These are phyloP conservation scores for Suillus decipiens DNA, from an alignment of 768 basidiomycete species.

Conservation along the genomic window DNA sequence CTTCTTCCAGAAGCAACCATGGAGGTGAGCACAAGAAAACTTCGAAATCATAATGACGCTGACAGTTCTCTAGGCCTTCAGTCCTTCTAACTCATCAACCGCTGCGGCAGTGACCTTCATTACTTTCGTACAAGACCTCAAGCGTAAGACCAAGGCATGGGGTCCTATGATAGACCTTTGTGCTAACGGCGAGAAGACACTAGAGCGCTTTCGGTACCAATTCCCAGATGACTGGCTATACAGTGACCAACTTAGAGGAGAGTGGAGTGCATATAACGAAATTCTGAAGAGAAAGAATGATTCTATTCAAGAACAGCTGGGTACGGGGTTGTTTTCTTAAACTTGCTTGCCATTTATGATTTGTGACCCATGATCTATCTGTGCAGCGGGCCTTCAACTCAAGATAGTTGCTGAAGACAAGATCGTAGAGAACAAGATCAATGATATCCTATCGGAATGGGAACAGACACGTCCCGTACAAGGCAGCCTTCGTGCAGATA, in stretches of 20 bases:
- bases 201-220: conserved; percentile 95
- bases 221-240: conserved; percentile 98
- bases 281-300: conserved; percentile 98
- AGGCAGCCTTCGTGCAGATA: conserved; percentile 94
- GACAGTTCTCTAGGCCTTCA: conserved; percentile 51
- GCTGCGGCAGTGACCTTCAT: conserved; percentile 98
- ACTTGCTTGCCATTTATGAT: conserved; percentile 3
- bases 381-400: conserved; percentile 88
- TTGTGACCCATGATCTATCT: conserved; percentile 11
- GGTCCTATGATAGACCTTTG: conserved; percentile 95
- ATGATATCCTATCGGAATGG: conserved; percentile 90
- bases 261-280: conserved; percentile 99
- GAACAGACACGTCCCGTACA: conserved; percentile 95
- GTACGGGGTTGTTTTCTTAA: conserved; percentile 45
- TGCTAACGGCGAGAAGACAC: conserved; percentile 92
- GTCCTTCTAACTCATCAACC: conserved; percentile 87
- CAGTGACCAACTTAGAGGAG: conserved; percentile 94
- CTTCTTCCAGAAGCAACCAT: conserved; percentile 26
- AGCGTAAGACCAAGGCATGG: conserved; percentile 97
- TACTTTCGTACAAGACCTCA: conserved; percentile 98
- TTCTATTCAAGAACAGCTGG: conserved; percentile 96
- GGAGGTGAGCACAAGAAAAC: conserved; percentile 26
- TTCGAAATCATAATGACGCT: neutral
- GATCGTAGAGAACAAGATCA: conserved; percentile 95
- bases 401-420: conserved; percentile 99